Percentiles rank a stretch among this genome's conserved stretches.
phyloP scores from a whole-genome alignment of 768 basidiomycete species.

The Strobilomyces dryophilus region DNA sequence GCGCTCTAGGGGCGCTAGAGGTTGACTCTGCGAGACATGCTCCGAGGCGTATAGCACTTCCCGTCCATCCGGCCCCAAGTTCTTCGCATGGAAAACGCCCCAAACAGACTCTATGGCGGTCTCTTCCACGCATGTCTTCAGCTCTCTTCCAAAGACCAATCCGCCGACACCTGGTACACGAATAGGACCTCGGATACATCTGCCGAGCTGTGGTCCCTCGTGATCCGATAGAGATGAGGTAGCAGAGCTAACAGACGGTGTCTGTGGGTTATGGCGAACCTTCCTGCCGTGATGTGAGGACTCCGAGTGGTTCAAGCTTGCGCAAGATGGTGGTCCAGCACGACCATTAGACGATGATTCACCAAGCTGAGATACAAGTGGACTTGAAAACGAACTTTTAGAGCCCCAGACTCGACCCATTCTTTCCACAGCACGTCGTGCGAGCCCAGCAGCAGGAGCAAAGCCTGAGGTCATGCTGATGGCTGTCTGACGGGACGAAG shows the following conservation, averaged over 20 bases:
- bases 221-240: conserved; percentile 45
- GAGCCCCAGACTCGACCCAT: conserved; percentile 64
- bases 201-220: conserved; percentile 55
- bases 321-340: conserved; percentile 34
- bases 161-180: conserved; percentile 40
- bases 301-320: conserved; percentile 39
- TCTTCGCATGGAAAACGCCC: conserved; percentile 5
- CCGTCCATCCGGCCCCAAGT: background rate
- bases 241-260: conserved; percentile 54
- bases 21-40: conserved; percentile 12
- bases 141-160: conserved; percentile 63
- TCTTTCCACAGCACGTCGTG: conserved; percentile 74
- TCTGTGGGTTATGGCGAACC: conserved; percentile 52
- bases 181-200: conserved; percentile 51
- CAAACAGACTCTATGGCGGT: conserved; percentile 43
- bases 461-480: conserved; percentile 68
- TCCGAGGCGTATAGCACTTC: background rate
- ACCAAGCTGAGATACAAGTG: conserved; percentile 44
- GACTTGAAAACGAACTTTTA: conserved; percentile 33
- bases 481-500: conserved; percentile 56
- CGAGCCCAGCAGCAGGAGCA: conserved; percentile 69
- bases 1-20: conserved; percentile 37
- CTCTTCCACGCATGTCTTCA: conserved; percentile 51
- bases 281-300: conserved; percentile 29
- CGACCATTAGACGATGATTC: conserved; percentile 36